A percentile compares a stretch with the other conserved stretches of the same genome.
Conservation (phyloP, 768 basidiomycete species). For the Russula foetens region DNA sequence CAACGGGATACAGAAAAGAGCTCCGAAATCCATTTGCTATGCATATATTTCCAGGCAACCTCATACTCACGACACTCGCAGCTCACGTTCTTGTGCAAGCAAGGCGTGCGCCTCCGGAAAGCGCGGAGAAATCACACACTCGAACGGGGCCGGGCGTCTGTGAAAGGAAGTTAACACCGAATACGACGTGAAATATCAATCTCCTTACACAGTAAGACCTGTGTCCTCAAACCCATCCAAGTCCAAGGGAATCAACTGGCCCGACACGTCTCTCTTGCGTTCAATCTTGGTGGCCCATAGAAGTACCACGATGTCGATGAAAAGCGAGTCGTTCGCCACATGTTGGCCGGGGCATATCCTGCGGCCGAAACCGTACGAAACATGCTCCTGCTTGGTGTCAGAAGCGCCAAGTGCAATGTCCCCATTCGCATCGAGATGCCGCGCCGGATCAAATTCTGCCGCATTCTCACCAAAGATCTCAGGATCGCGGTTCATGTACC, state of each 20-base stretch:
- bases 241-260: not conserved
- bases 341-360: constrained; percentile 2
- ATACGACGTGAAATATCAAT: no score
- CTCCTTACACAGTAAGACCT: not conserved
- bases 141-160: constrained; percentile 10
- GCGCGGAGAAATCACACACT: not conserved
- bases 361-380: constrained; percentile 25
- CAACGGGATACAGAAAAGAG: no score
- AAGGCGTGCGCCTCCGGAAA: not conserved
- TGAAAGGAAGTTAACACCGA: not conserved
- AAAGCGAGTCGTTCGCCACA: constrained; percentile 24
- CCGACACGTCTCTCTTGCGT: not conserved
- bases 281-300: constrained; percentile 23
- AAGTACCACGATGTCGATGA: constrained; percentile 26
- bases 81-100: not conserved
- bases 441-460: constrained; percentile 20
- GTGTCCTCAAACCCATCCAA: not conserved
- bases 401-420: constrained; percentile 8
- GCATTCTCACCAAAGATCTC: constrained; percentile 23
- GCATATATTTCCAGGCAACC: no score
- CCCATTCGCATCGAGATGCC: constrained; percentile 22
- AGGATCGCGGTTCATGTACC: constrained; percentile 21
- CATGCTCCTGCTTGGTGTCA: constrained; percentile 26
- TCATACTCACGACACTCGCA: not conserved
- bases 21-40: no score